A percentile compares a stretch with the other conserved stretches of the same genome.
Conservation (phyloP, 345 rosid species). For the Luvunga scandens region DNA sequence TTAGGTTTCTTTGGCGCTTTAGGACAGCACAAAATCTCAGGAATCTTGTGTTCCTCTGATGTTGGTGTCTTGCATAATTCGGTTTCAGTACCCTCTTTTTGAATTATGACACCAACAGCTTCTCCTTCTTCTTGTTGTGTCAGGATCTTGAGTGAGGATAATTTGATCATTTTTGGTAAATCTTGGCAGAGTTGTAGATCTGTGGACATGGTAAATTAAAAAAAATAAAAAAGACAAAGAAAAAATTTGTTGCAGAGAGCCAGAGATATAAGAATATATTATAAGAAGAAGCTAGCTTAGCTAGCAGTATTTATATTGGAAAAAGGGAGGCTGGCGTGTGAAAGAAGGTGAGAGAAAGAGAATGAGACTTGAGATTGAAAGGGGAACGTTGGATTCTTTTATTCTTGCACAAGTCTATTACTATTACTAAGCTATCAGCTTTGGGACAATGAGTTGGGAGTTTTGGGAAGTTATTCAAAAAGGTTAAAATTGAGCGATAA, state of each 20-base stretch:
- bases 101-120: neutral
- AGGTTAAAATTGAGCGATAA: neutral
- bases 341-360: slow-evolving; percentile 10
- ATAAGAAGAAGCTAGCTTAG: too few species aligned
- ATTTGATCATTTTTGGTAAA: slow-evolving; percentile 15
- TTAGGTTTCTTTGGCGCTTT: slow-evolving; percentile 24
- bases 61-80: slow-evolving; percentile 28
- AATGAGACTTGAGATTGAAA: neutral
- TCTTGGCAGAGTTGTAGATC: slow-evolving; percentile 34
- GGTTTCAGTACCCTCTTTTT: neutral
- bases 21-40: slow-evolving; percentile 21
- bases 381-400: slow-evolving; percentile 15
- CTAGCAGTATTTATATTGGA: neutral
- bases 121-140: slow-evolving; percentile 8
- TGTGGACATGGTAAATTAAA: slow-evolving; percentile 26
- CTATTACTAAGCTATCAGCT: neutral
- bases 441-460: slow-evolving; percentile 2
- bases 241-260: neutral
- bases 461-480: neutral
- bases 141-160: slow-evolving; percentile 12
- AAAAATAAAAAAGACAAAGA: neutral
- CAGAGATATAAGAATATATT: too few species aligned
- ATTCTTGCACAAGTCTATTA: slow-evolving; percentile 6
- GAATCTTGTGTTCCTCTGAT: slow-evolving; percentile 26
- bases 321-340: neutral